These are phyloP conservation scores for Metrosideros polymorpha DNA, from an alignment of 441 rosid species.

Conservation along the genomic window DNA sequence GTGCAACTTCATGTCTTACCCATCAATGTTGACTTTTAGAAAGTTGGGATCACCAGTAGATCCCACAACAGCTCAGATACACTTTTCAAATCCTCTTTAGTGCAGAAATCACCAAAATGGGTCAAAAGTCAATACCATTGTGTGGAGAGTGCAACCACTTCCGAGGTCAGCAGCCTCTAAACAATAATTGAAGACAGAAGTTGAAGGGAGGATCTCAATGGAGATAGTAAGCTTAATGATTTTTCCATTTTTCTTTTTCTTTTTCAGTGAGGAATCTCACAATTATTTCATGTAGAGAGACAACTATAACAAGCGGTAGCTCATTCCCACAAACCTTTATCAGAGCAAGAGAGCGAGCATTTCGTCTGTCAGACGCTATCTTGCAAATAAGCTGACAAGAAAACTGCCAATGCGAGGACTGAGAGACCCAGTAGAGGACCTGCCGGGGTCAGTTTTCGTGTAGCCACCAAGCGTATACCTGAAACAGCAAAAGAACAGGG, in stretches of 20 bases:
- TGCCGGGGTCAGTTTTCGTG: conserved; percentile 51
- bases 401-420: conserved; percentile 34
- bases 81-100: background rate
- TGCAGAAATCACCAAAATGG: background rate
- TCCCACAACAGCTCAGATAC: background rate
- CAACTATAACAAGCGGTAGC: background rate
- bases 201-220: background rate
- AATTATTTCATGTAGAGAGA: background rate
- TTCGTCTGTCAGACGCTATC: conserved; percentile 17
- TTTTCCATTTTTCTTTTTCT: background rate
- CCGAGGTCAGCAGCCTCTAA: background rate
- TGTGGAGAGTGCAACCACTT: background rate
- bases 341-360: background rate
- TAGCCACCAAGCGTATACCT: conserved; percentile 70
- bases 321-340: background rate
- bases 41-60: background rate
- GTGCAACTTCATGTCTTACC: background rate
- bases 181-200: background rate
- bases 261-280: background rate
- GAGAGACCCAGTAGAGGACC: conserved; percentile 64
- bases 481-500: background rate
- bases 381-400: conserved; percentile 40
- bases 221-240: background rate
- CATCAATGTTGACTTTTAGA: background rate
- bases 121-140: background rate